Percentiles rank a stretch among this genome's conserved stretches.
Evolutionary conservation across 1,284 basidiomycete species (phyloP).

Genomic region (Irpex sp.): DNA sequence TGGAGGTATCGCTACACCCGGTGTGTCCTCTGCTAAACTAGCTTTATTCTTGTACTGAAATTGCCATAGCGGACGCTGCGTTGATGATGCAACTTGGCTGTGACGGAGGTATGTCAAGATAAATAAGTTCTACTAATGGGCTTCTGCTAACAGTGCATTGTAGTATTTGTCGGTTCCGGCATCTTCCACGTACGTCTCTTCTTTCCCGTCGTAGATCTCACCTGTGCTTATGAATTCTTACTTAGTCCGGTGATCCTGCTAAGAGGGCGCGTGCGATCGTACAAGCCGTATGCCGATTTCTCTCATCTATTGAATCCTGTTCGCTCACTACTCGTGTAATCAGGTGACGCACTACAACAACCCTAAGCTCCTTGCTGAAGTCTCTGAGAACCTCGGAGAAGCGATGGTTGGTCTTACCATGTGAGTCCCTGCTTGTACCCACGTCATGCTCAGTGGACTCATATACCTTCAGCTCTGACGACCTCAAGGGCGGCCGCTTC

Average conservation of each 20-base stretch:
- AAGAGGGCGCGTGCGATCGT: conserved; percentile 97
- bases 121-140: conserved; percentile 3
- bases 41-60: not conserved
- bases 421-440: conserved; percentile 37
- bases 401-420: conserved; percentile 94
- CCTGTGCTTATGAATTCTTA: conserved; percentile 4
- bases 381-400: conserved; percentile 86
- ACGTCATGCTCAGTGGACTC: not conserved
- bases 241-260: conserved; percentile 87
- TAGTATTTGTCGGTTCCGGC: conserved; percentile 92
- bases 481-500: conserved; percentile 61
- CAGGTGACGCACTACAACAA: conserved; percentile 96
- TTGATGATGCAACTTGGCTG: conserved; percentile 99
- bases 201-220: conserved; percentile 1
- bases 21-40: conserved; percentile 33
- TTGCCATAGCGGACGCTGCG: conserved; percentile 80
- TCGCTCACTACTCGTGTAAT: not conserved
- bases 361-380: conserved; percentile 79
- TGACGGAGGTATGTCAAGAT: conserved; percentile 78
- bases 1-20: conserved; percentile 95
- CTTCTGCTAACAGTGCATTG: conserved; percentile 12
- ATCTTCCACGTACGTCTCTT: conserved; percentile 77
- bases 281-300: conserved; percentile 65
- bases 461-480: conserved; percentile 41
- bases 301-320: conserved; percentile 6